Base-by-base conservation (phyloP, 352 stramenopile species). In the Phytophthora kernoviae region DNA sequence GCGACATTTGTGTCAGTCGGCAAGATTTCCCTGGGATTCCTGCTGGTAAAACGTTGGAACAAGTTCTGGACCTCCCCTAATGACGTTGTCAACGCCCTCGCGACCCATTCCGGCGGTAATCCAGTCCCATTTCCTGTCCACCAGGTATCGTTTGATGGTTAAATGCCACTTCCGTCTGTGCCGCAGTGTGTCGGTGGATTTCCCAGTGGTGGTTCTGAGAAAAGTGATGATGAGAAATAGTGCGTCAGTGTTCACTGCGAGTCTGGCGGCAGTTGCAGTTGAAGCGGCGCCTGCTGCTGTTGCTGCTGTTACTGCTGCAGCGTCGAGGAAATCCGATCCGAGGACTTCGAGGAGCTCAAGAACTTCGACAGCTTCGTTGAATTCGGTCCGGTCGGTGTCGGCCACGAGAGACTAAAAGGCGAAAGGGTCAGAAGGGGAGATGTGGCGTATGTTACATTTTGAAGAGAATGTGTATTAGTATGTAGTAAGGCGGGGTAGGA, bases 141-240 rank as follows among this genome's bases (percentile, higher is more conserved):
- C 65, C 43, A 72, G 40, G 56, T 73, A 75, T 45, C 61, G 65
- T 2, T 49, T 78, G 17, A 54, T 75, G 17, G 59, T 78, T 49
- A 68, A 69, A 48, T 75, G 69, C 59, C 52, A 68, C 17, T 74
- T 75, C 47, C 62, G 62, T 24, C 57, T 76, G 39, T 72, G 57
- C 53, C 58, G 53, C 26, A 76, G 62, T 50, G 57, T 73, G 15
- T 65, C 53, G 17, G 47, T 73, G 48, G 55, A 72, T 27, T 73
- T 76, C 45, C 67, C 67, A 2, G 54, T 76, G 17, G 58, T 54
- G 52, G 56, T 76, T 22, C 37, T 76, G 15, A 58, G 43, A 6
- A 74, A 70, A 21, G 12, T 67, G 43, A 48, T 58, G 32, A 9
- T 64, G 0, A 8, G 37, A 14, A 43, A 43, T 20, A 9, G 11